Conservation (phyloP, 2,329 filamentous ascomycete genomes). For the Epichloe sibirici region DNA sequence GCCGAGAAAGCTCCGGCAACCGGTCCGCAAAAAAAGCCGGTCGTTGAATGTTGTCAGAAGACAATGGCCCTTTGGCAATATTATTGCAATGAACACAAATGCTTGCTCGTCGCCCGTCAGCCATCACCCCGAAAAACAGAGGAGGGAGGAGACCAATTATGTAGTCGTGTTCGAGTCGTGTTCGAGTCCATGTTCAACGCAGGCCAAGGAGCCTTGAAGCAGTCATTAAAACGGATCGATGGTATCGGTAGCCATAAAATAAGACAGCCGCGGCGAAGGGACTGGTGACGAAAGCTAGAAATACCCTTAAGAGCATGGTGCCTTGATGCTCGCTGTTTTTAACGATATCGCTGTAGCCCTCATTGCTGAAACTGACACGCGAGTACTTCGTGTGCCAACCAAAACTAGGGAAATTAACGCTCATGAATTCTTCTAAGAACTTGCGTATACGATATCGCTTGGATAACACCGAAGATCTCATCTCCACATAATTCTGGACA, state of each 20-base stretch:
- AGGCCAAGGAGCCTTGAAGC: neutral
- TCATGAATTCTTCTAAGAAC: slow-evolving; percentile 71
- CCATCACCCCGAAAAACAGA: neutral
- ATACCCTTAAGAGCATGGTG: slow-evolving; percentile 37
- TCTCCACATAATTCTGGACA: slow-evolving; percentile 83
- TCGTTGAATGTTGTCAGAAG: too few relatives aligned
- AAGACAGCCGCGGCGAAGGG: slow-evolving; percentile 17
- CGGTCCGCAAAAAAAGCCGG: too few relatives aligned
- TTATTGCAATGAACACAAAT: too few relatives aligned
- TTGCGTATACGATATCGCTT: slow-evolving; percentile 72
- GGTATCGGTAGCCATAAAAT: slow-evolving; percentile 16
- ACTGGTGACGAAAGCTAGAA: slow-evolving; percentile 25
- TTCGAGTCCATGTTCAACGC: neutral
- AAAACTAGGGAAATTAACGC: slow-evolving; percentile 58
- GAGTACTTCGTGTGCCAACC: slow-evolving; percentile 92
- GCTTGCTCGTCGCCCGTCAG: too few relatives aligned
- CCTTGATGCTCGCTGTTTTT: slow-evolving; percentile 58
- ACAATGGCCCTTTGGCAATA: too few relatives aligned
- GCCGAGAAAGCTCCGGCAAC: too few relatives aligned
- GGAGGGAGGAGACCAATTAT: neutral
- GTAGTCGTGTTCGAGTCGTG: neutral
- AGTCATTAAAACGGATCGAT: slow-evolving; percentile 10
- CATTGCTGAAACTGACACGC: slow-evolving; percentile 85
- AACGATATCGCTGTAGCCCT: slow-evolving; percentile 77
- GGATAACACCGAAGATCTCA: slow-evolving; percentile 75